Base-by-base conservation (phyloP, 1,139 yeast genomes). In the Nakaseomyces glabratus region DNA sequence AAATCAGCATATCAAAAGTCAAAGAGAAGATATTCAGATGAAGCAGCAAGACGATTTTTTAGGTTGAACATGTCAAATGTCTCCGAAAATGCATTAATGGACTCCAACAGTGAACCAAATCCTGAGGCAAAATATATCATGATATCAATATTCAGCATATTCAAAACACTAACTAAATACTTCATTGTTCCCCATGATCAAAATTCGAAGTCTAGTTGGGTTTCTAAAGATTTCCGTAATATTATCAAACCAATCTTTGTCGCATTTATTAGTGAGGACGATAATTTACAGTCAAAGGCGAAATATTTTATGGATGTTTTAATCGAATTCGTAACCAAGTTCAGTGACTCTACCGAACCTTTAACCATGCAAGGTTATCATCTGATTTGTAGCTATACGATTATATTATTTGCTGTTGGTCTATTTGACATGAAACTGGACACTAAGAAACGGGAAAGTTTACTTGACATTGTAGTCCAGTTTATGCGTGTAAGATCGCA, bases 121-220 rank as follows among this genome's bases (percentile, higher is more conserved):
- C 34, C 28, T 19, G 34, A 41, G 29, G 55, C 55, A 6, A 48
- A 50, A 36, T 46, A 43, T 11, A 45, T 50, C 8, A 42, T 52
- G 42, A 45, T 49, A 15, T 51, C 50, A 24, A 51, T 53, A 6
- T 48, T 52, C 28, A 46, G 48, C 15, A 51, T 51, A 9, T 53
- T 51, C 38, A 47, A 49, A 28, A 44, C 49, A 19, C 40, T 48
- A 37, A 40, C 48, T 5, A 43, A 45, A 19, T 47, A 43, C 23
- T 52, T 48, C 30, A 43, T 51, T 15, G 36, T 50, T 18, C 49
- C 51, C 5, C 48, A 42, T 20, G 42, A 42, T 4, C 40, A 40
- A 12, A 40, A 41, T 6, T 33, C 42, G 12, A 44, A 47, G 28
- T 35, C 41, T 12, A 18, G 35, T 11, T 49, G 54, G 54, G 45